Percentiles rank a stretch among this genome's conserved stretches.
phyloP scores from a whole-genome alignment of 352 stramenopile species.

The Pythium periplocum region DNA sequence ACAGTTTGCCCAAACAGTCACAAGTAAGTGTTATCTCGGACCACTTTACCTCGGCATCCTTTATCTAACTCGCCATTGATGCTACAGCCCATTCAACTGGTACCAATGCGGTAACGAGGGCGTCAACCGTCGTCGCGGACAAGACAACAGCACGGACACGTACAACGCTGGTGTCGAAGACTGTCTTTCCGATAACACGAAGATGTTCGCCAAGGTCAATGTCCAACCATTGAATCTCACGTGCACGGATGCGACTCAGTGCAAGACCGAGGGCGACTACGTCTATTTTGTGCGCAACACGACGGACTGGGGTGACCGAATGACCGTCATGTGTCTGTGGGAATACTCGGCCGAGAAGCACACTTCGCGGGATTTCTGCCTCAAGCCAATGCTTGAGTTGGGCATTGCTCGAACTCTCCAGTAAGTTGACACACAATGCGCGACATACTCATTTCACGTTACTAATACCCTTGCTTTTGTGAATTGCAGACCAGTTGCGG shows the following conservation, averaged over 20 bases:
- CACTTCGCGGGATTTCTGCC: slow-evolving; percentile 46
- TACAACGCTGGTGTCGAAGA: slow-evolving; percentile 52
- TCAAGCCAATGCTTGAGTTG: slow-evolving; percentile 73
- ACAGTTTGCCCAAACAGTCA: slow-evolving; percentile 75
- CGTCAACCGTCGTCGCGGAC: slow-evolving; percentile 21
- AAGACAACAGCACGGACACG: slow-evolving; percentile 24
- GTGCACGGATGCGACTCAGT: slow-evolving; percentile 51
- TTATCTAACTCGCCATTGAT: background rate
- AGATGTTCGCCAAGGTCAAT: slow-evolving; percentile 66
- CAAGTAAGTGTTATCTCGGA: slow-evolving; percentile 34
- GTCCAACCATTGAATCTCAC: slow-evolving; percentile 65
- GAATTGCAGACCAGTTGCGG: slow-evolving; percentile 28
- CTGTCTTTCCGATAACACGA: slow-evolving; percentile 57
- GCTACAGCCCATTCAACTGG: slow-evolving; percentile 67
- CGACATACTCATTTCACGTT: background rate
- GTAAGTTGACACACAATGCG: slow-evolving; percentile 11
- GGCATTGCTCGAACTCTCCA: slow-evolving; percentile 52
- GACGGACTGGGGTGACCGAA: slow-evolving; percentile 76
- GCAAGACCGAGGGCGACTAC: slow-evolving; percentile 47
- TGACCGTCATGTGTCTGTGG: slow-evolving; percentile 82
- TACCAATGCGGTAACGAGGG: slow-evolving; percentile 72
- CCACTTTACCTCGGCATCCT: background rate
- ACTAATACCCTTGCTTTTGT: background rate
- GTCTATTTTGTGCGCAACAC: slow-evolving; percentile 79
- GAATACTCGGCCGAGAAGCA: slow-evolving; percentile 55